Percentiles rank a stretch among this genome's conserved stretches.
Evolutionary conservation across 1,284 basidiomycete genomes (phyloP).

Genomic region (Ganoderma boninense): DNA sequence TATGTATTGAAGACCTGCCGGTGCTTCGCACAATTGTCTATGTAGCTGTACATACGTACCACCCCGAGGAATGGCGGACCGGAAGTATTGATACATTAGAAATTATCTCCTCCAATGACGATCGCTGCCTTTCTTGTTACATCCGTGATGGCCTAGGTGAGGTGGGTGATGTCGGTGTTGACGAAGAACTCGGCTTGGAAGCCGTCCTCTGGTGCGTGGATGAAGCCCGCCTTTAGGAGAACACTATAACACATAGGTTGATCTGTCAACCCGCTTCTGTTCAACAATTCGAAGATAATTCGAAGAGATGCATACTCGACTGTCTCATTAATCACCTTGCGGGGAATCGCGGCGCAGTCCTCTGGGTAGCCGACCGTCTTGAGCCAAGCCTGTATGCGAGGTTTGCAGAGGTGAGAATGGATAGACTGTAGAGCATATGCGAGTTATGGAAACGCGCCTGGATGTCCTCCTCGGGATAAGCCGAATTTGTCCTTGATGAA

Average conservation of each 20-base stretch:
- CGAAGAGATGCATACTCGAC: constrained; percentile 58
- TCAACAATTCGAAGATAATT: too few species aligned
- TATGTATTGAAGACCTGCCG: not conserved
- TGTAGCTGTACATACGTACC: not conserved
- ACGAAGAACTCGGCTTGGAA: constrained; percentile 73
- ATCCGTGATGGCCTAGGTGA: constrained; percentile 41
- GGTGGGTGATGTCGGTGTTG: constrained; percentile 57
- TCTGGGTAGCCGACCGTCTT: constrained; percentile 80
- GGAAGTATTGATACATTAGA: not conserved
- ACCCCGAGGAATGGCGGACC: not conserved
- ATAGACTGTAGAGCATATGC: not conserved
- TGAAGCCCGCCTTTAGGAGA: constrained; percentile 79
- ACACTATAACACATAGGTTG: constrained; percentile 51
- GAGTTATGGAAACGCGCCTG: constrained; percentile 51
- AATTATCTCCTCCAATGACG: not conserved
- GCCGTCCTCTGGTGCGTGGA: constrained; percentile 64
- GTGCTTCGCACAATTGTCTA: not conserved
- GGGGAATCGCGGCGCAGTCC: constrained; percentile 70
- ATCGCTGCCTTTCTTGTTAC: not conserved
- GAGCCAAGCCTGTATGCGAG: constrained; percentile 73
- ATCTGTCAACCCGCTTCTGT: not conserved
- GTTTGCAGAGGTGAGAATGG: constrained; percentile 26
- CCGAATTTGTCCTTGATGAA: constrained; percentile 85
- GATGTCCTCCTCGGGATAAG: constrained; percentile 83
- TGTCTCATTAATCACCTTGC: constrained; percentile 72